These are phyloP conservation scores for Limtongozyma cylindracea DNA, from an alignment of 805 yeast species.

Conservation along the genomic window DNA sequence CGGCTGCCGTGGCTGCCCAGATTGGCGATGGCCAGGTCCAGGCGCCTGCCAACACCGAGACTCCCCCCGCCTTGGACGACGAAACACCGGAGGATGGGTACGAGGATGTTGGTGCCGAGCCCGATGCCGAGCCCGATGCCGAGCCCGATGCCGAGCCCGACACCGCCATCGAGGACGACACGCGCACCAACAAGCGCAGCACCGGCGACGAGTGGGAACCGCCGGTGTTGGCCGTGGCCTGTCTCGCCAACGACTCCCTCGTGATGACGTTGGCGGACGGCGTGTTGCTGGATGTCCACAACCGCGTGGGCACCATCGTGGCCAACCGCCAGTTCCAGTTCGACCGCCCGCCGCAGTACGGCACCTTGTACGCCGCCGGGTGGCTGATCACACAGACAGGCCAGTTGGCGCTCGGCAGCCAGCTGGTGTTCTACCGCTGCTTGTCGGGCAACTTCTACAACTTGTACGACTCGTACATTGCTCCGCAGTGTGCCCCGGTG, in stretches of 20 bases:
- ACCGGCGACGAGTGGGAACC: constrained; percentile 7
- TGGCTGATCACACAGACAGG: constrained; percentile 12
- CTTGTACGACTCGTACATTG: constrained; percentile 10
- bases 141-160: no score
- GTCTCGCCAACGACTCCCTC: constrained; percentile 12
- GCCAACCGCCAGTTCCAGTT: constrained; percentile 66
- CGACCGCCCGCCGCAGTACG: constrained; percentile 34
- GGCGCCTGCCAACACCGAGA: constrained; percentile 1
- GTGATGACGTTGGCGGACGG: constrained; percentile 25
- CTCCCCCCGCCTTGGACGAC: constrained; percentile 1
- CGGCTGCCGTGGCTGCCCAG: constrained; percentile 5
- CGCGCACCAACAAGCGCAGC: constrained; percentile 15
- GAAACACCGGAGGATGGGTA: no score
- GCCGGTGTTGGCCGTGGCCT: constrained; percentile 3
- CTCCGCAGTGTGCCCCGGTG: constrained; percentile 11
- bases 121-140: no score
- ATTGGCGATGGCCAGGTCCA: constrained; percentile 4
- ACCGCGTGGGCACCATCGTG: constrained; percentile 59
- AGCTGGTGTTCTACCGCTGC: constrained; percentile 12
- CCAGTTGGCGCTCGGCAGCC: constrained; percentile 9
- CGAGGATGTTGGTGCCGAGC: no score
- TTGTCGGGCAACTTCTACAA: constrained; percentile 14
- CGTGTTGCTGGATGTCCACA: constrained; percentile 27
- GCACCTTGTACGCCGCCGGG: constrained; percentile 12
- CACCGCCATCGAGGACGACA: constrained; percentile 3